Percentiles rank a stretch among this genome's conserved stretches.
Evolutionary conservation across 2,329 filamentous ascomycete genomes (phyloP).

Genomic region (Aureobasidium sp.): DNA sequence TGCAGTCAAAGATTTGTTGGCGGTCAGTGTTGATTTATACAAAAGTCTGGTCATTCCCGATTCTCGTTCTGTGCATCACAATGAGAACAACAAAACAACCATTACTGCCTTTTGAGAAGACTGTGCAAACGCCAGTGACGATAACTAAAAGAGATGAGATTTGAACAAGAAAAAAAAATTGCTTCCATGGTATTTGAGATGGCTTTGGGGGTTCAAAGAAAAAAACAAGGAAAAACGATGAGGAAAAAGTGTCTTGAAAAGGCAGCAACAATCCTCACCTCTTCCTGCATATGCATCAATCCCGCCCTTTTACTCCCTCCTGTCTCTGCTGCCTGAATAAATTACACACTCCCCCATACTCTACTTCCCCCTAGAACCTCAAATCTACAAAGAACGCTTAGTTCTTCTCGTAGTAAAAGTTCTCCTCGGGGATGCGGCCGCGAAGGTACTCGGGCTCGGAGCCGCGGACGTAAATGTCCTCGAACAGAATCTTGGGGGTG

Average conservation of each 20-base stretch:
- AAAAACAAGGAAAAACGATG: not conserved
- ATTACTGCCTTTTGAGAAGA: no score
- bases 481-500: slow-evolving; percentile 75
- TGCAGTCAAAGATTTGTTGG: no score
- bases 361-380: not conserved
- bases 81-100: no score
- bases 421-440: slow-evolving; percentile 84
- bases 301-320: not conserved
- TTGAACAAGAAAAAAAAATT: not conserved
- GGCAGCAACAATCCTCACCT: not conserved
- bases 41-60: no score
- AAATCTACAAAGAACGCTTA: not conserved
- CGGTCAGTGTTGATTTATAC: no score
- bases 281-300: not conserved
- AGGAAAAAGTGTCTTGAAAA: not conserved
- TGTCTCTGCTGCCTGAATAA: not conserved
- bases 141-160: not conserved
- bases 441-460: slow-evolving; percentile 82
- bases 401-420: slow-evolving; percentile 59
- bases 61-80: no score
- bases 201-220: not conserved
- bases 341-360: not conserved
- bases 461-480: slow-evolving; percentile 91
- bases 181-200: slow-evolving; percentile 1
- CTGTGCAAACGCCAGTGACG: no score